These are phyloP conservation scores for Carex cristatella DNA, from an alignment of 176 grass and related monocot genomes.

Conservation along the genomic window DNA sequence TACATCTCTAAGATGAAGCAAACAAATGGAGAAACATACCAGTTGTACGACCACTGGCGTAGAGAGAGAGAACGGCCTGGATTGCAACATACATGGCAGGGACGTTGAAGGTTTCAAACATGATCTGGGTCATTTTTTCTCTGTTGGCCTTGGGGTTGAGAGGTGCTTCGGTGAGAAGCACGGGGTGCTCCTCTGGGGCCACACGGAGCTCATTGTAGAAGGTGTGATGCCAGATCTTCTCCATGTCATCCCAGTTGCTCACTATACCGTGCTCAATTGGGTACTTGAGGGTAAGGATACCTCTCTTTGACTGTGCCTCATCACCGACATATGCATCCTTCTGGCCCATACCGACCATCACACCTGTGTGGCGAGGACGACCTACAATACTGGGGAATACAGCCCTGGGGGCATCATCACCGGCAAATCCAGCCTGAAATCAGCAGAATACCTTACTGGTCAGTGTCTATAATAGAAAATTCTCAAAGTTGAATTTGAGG, in stretches of 20 bases:
- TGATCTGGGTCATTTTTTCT: slow-evolving; percentile 27
- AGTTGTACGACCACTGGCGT: slow-evolving; percentile 27
- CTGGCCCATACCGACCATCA: slow-evolving; percentile 27
- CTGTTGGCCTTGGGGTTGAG: slow-evolving; percentile 29
- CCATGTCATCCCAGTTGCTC: slow-evolving; percentile 28
- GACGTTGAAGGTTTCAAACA: slow-evolving; percentile 26
- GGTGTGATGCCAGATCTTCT: slow-evolving; percentile 31
- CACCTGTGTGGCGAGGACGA: slow-evolving; percentile 24
- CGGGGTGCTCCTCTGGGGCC: slow-evolving; percentile 23
- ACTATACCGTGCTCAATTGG: slow-evolving; percentile 23
- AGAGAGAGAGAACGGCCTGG: slow-evolving; percentile 25
- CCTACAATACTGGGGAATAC: slow-evolving; percentile 22
- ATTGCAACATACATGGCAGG: slow-evolving; percentile 26
- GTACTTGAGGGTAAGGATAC: slow-evolving; percentile 26
- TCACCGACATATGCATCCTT: slow-evolving; percentile 27
- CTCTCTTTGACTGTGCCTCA: slow-evolving; percentile 25
- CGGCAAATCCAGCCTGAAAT: slow-evolving; percentile 25
- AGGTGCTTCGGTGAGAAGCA: slow-evolving; percentile 22
- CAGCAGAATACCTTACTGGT: neutral
- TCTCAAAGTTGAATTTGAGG: neutral
- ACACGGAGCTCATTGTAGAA: slow-evolving; percentile 27
- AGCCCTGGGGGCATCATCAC: slow-evolving; percentile 17
- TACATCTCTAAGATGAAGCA: neutral
- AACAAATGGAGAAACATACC: neutral
- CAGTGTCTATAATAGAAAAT: neutral